A percentile compares a stretch with the other conserved stretches of the same genome.
Evolutionary conservation across 768 basidiomycete species (phyloP).

Genomic region (Boletus edulis): DNA sequence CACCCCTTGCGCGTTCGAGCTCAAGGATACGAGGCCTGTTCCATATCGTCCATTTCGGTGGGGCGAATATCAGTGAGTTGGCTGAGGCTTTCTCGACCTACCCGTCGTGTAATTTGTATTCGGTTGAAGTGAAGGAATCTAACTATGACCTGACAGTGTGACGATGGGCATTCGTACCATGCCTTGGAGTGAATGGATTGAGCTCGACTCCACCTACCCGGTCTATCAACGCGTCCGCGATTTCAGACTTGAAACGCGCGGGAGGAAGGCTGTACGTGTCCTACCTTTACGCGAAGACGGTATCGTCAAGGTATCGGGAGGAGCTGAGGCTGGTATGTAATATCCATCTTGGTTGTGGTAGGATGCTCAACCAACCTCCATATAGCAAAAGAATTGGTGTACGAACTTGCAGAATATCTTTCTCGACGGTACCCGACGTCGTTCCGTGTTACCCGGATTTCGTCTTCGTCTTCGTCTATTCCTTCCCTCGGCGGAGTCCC

Average conservation of each 20-base stretch:
- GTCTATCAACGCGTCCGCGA: slow-evolving; percentile 53
- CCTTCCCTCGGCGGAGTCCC: slow-evolving; percentile 25
- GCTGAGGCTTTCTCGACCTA: not conserved
- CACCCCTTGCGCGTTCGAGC: slow-evolving; percentile 35
- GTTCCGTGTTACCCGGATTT: slow-evolving; percentile 47
- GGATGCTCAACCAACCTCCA: not conserved
- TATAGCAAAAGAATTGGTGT: slow-evolving; percentile 63
- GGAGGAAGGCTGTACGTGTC: slow-evolving; percentile 46
- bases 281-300: slow-evolving; percentile 43
- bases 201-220: slow-evolving; percentile 59
- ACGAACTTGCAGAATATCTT: slow-evolving; percentile 68
- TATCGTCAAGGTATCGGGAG: slow-evolving; percentile 28
- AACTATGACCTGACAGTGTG: slow-evolving; percentile 37
- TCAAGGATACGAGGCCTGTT: slow-evolving; percentile 50
- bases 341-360: not conserved
- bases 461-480: not conserved
- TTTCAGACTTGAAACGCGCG: slow-evolving; percentile 53
- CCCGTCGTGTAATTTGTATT: not conserved
- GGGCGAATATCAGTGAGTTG: slow-evolving; percentile 60
- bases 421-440: slow-evolving; percentile 57
- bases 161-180: slow-evolving; percentile 70
- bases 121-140: not conserved
- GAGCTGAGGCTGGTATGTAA: slow-evolving; percentile 28
- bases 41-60: slow-evolving; percentile 64
- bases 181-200: slow-evolving; percentile 73